Evolutionary conservation across 2,329 filamentous ascomycete species (phyloP).

Genomic region (Alternaria postmessia): DNA sequence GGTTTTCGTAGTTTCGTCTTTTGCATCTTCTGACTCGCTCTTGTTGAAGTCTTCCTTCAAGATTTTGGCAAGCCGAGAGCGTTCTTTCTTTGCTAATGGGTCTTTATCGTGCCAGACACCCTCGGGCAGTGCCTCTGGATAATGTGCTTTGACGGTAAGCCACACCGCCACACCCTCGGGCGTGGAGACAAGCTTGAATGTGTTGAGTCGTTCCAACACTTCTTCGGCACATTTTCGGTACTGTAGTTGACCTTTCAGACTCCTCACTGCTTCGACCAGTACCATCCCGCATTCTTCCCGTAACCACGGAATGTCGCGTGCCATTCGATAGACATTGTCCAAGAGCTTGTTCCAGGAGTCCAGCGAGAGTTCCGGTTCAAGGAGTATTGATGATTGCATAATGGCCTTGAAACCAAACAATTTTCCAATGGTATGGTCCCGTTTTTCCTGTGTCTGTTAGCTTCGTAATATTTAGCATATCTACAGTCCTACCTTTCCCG

Average conservation of each 20-base stretch:
- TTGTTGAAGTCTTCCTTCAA: constrained; percentile 76
- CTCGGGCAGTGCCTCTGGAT: constrained; percentile 69
- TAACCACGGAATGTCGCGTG: constrained; percentile 86
- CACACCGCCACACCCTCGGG: constrained; percentile 91
- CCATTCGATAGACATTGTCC: constrained; percentile 74
- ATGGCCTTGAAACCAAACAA: constrained; percentile 89
- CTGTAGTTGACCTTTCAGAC: constrained; percentile 53
- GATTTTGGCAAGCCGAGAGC: constrained; percentile 74
- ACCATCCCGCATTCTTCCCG: constrained; percentile 87
- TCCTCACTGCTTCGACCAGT: constrained; percentile 74
- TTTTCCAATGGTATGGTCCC: constrained; percentile 84
- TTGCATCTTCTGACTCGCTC: constrained; percentile 56
- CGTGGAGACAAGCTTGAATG: constrained; percentile 75
- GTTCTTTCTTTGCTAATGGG: constrained; percentile 74
- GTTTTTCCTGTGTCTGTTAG: constrained; percentile 72
- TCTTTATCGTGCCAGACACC: constrained; percentile 78
- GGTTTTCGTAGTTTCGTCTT: constrained; percentile 62
- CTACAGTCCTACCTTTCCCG: constrained; percentile 58
- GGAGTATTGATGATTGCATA: constrained; percentile 78
- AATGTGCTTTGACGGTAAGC: constrained; percentile 73
- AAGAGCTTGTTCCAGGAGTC: constrained; percentile 72
- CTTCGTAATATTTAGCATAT: constrained; percentile 5
- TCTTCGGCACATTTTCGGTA: constrained; percentile 67
- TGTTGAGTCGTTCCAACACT: constrained; percentile 69
- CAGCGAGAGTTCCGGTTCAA: constrained; percentile 63